Conservation (phyloP, 768 basidiomycete genomes). For the Kwoniella sp. region DNA sequence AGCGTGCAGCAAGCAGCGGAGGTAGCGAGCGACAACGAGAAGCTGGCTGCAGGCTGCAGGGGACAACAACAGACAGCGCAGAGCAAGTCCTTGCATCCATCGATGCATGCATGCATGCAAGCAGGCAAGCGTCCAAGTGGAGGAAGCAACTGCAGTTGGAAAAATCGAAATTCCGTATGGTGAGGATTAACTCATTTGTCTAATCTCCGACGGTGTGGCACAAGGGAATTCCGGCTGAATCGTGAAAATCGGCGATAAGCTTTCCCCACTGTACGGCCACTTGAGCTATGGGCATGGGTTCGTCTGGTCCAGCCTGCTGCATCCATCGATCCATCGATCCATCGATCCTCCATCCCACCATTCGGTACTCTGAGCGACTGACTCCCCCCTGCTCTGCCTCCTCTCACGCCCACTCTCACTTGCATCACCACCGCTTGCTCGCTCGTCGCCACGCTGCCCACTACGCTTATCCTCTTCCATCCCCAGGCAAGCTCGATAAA, state of each 20-base stretch:
- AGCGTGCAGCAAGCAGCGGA: not conserved
- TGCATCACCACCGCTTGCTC: too few species aligned
- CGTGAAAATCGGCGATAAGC: slow-evolving; percentile 24
- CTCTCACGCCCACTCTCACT: too few species aligned
- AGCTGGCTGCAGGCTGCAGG: not conserved
- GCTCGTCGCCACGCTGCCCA: not conserved
- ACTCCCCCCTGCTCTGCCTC: too few species aligned
- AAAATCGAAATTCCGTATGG: slow-evolving; percentile 16
- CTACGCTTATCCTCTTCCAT: not conserved
- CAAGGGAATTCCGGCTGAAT: not conserved
- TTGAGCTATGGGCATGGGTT: too few species aligned
- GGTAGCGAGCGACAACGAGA: not conserved
- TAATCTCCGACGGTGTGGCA: slow-evolving; percentile 18
- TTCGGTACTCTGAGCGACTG: too few species aligned
- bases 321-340: too few species aligned
- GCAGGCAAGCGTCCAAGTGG: not conserved
- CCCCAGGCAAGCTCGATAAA: slow-evolving; percentile 3
- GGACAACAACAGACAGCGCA: too few species aligned
- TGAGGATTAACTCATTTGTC: not conserved
- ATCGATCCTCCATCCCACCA: too few species aligned
- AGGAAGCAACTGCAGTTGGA: slow-evolving; percentile 6
- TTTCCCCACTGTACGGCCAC: not conserved
- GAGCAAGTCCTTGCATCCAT: too few species aligned
- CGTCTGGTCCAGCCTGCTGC: too few species aligned
- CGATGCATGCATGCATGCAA: slow-evolving; percentile 1